These are phyloP conservation scores for Cerioporus squamosus DNA, from an alignment of 1,284 basidiomycete species.

Conservation along the genomic window DNA sequence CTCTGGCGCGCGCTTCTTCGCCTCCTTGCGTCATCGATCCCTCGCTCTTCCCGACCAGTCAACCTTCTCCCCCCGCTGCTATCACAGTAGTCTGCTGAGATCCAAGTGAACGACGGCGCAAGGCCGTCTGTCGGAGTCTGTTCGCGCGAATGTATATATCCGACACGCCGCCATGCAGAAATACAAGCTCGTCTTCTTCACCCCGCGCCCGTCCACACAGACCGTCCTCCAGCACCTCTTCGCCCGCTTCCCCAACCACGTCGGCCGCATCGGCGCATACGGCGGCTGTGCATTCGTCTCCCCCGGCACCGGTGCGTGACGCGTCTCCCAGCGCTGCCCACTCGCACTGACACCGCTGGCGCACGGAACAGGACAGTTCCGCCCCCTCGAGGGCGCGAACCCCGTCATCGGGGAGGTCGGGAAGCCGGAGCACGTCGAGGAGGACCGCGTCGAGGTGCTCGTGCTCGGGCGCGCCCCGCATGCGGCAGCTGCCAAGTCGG, in stretches of 20 bases:
- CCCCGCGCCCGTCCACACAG: constrained; percentile 30
- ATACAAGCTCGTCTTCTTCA: constrained; percentile 42
- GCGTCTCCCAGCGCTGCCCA: constrained; percentile 16
- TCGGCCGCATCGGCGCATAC: constrained; percentile 57
- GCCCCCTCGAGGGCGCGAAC: constrained; percentile 44
- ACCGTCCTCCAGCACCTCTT: constrained; percentile 49
- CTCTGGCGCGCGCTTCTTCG: no score
- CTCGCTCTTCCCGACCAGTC: no score
- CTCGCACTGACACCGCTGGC: no score
- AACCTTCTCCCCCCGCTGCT: no score
- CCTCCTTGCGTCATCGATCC: no score
- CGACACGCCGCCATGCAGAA: constrained; percentile 10
- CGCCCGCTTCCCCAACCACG: constrained; percentile 42
- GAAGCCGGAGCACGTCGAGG: constrained; percentile 51
- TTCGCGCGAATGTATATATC: no score
- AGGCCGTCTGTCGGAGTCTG: no score
- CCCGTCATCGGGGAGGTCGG: constrained; percentile 49
- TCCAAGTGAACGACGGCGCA: no score
- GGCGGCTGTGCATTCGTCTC: constrained; percentile 55
- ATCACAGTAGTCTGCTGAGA: no score
- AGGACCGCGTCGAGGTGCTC: constrained; percentile 58
- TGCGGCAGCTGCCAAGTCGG: not conserved
- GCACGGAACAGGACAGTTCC: constrained; percentile 50
- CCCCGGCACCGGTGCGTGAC: constrained; percentile 57
- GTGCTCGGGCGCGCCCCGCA: constrained; percentile 36